Evolutionary conservation across 805 yeast genomes (phyloP).

Genomic region (Ogataea polymorpha): DNA sequence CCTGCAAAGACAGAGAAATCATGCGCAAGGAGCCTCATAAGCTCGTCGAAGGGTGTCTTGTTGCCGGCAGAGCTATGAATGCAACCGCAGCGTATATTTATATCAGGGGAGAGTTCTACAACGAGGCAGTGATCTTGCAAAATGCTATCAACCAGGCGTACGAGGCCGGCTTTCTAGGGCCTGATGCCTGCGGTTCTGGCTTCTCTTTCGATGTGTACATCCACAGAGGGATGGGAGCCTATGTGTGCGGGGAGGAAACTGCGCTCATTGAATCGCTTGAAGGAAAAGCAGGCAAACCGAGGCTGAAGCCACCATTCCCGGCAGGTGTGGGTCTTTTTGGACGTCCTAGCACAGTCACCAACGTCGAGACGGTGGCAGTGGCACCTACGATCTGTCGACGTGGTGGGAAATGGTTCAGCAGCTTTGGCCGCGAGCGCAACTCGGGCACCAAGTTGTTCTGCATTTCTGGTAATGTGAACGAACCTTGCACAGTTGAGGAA

Average conservation of each 20-base stretch:
- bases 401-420: slow-evolving; percentile 84
- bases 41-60: slow-evolving; percentile 85
- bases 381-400: slow-evolving; percentile 87
- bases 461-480: slow-evolving; percentile 87
- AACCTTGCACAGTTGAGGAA: slow-evolving; percentile 91
- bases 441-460: slow-evolving; percentile 80
- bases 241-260: slow-evolving; percentile 90
- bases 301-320: slow-evolving; percentile 93
- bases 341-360: slow-evolving; percentile 87
- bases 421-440: slow-evolving; percentile 83
- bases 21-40: slow-evolving; percentile 90
- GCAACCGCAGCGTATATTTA: slow-evolving; percentile 91
- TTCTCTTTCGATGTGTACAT: slow-evolving; percentile 78
- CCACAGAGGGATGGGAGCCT: slow-evolving; percentile 94
- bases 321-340: slow-evolving; percentile 92
- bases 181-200: slow-evolving; percentile 84
- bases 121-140: slow-evolving; percentile 73
- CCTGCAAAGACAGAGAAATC: slow-evolving; percentile 90
- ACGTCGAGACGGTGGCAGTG: slow-evolving; percentile 88
- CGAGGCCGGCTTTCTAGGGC: slow-evolving; percentile 74
- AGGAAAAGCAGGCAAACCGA: slow-evolving; percentile 92
- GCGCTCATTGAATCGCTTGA: slow-evolving; percentile 84
- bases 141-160: slow-evolving; percentile 86
- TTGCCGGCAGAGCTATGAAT: slow-evolving; percentile 90
- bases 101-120: slow-evolving; percentile 87